Evolutionary conservation across 805 yeast genomes (phyloP), one percentile per base, ranked within the genome.

Genomic region (Lipomyces japonicus): DNA sequence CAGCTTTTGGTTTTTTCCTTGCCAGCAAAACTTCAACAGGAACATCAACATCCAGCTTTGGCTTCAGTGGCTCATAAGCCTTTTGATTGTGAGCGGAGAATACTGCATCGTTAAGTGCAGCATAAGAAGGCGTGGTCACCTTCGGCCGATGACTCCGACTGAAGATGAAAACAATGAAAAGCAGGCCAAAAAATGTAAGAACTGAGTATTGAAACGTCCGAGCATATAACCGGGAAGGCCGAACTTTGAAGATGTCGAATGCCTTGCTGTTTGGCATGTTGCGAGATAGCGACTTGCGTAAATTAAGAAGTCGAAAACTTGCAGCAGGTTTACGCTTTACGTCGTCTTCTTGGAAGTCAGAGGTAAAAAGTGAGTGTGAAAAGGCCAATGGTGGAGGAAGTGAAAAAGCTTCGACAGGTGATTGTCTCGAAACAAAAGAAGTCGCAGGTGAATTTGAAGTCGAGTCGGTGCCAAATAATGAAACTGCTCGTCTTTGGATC

Each of bases 1-100:
- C 74, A 4, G 79, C 61, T 39, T 55, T 55, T 21, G 55, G 58
- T 40, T 51, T 53, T n/a, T 34, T 43, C 4, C 58, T 50, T 7
- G 54, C 51, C 2, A 21, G 48, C 23, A 54, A 50, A 25, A 54
- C 43, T 19, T 51, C 58, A 16, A 37, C 22, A 3, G 58, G 58
- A 19, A 54, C 54, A 28, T 46, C 53, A 16, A 40, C 40, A 42
- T 54, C 58, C 19, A 53, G 48, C 21, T 32, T 35, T 7, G 58
- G 58, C 10, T 34, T 43, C 16, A 54, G 45, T 9, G 53, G 57
- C 35, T 9, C 21, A 41, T 53, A 54, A 4, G 58, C 53, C 12
- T 44, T 39, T 39, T 54, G 57, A 19, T 28, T 41, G 46, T 54
- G 56, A 6, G 58, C 57, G 16, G 48, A 46, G 37, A 35, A 54